These are phyloP conservation scores for Epichloe hybrida DNA, from an alignment of 2,329 filamentous ascomycete genomes.

Conservation along the genomic window DNA sequence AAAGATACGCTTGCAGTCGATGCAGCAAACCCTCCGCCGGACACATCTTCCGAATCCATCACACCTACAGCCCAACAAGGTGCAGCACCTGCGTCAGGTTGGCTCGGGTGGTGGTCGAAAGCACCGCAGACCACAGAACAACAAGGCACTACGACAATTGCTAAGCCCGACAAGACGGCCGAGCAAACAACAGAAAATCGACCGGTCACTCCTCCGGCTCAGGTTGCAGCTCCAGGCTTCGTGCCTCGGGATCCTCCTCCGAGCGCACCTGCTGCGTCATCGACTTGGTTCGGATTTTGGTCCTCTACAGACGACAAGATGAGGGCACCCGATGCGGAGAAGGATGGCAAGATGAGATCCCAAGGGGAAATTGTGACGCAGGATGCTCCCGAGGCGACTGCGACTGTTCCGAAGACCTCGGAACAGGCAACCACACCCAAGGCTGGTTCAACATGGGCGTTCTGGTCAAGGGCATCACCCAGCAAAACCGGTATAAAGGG, in stretches of 20 bases:
- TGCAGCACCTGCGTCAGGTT: conserved; percentile 28
- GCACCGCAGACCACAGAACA: conserved; percentile 11
- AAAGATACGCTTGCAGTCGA: not conserved
- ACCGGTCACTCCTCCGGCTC: conserved; percentile 13
- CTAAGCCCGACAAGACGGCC: not conserved
- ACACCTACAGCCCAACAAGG: conserved; percentile 3
- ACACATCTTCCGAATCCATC: not conserved
- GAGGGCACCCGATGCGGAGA: not conserved
- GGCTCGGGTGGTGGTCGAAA: conserved; percentile 40
- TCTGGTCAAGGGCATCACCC: conserved; percentile 55
- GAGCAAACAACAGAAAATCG: conserved; percentile 9
- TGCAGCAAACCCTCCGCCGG: not conserved
- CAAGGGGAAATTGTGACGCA: conserved; percentile 29
- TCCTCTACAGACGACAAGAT: conserved; percentile 9
- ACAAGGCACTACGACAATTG: conserved; percentile 9
- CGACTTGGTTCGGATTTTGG: conserved; percentile 31
- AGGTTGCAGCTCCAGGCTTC: conserved; percentile 9
- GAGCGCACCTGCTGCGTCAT: conserved; percentile 9
- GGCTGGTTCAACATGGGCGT: conserved; percentile 61
- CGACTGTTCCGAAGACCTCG: conserved; percentile 10
- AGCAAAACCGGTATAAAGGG: conserved; percentile 19
- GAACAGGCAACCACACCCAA: conserved; percentile 26
- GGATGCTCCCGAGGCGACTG: conserved; percentile 24
- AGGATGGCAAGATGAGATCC: not conserved
- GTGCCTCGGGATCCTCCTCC: conserved; percentile 7